phyloP scores from a whole-genome alignment of 169 alveolate species.

The Amoebophrya sp. region DNA sequence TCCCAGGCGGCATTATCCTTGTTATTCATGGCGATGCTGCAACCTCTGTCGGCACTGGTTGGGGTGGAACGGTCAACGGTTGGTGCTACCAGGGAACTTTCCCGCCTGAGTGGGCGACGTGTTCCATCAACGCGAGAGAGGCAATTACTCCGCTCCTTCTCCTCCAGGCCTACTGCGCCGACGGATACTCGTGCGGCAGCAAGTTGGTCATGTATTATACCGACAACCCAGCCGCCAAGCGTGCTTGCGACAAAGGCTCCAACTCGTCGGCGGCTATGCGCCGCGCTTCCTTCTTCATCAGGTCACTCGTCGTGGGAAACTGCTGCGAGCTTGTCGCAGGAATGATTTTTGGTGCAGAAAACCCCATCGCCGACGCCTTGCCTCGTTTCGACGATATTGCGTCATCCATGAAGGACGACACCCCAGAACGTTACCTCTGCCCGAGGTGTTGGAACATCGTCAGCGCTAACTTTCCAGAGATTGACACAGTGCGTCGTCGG shows the following conservation, averaged over 20 bases:
- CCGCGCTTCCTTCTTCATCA: neutral
- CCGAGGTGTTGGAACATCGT: neutral
- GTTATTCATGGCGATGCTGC: neutral
- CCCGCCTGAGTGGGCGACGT: neutral
- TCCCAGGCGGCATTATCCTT: neutral
- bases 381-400: neutral
- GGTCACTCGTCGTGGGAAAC: neutral
- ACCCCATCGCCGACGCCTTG: neutral
- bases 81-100: neutral
- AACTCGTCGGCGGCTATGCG: neutral
- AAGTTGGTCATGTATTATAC: neutral
- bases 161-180: neutral
- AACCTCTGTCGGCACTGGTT: neutral
- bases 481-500: neutral
- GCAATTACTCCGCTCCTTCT: neutral
- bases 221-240: neutral
- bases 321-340: too few relatives aligned
- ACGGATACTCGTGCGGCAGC: neutral
- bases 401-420: neutral
- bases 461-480: neutral
- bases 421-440: neutral
- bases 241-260: neutral
- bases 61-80: neutral
- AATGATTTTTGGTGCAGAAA: neutral
- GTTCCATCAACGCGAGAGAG: neutral